These are phyloP conservation scores for Mycena galericulata DNA, from an alignment of 768 basidiomycete genomes.

Conservation along the genomic window DNA sequence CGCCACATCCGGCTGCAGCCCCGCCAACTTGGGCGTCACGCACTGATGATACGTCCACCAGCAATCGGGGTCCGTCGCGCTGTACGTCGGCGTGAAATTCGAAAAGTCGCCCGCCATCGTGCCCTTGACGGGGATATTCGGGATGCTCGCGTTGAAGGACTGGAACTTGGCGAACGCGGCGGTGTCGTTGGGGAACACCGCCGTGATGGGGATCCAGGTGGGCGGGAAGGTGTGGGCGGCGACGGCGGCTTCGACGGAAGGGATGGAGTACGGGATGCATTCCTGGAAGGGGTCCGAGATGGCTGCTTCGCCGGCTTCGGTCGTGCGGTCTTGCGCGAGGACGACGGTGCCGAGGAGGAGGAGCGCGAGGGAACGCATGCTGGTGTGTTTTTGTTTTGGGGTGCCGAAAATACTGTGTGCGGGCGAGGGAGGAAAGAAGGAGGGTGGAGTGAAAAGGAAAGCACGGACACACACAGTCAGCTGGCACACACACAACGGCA, in stretches of 20 bases:
- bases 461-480: no score
- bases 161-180: conserved; percentile 19
- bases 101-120: conserved; percentile 9
- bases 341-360: not conserved
- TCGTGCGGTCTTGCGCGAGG: conserved; percentile 11
- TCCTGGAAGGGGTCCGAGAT: conserved; percentile 11
- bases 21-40: conserved; percentile 46
- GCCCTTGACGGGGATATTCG: conserved; percentile 18
- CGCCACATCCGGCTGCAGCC: conserved; percentile 44
- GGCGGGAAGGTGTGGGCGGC: conserved; percentile 13
- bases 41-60: conserved; percentile 49
- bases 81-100: conserved; percentile 36
- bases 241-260: conserved; percentile 12
- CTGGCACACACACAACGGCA: no score
- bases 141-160: conserved; percentile 16
- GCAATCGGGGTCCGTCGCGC: conserved; percentile 48
- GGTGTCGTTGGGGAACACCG: conserved; percentile 14
- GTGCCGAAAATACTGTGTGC: no score
- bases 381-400: no score
- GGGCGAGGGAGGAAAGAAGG: no score
- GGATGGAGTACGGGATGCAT: conserved; percentile 21
- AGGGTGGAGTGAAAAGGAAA: no score
- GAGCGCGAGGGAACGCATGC: not conserved
- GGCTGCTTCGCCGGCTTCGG: conserved; percentile 12
- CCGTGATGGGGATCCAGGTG: conserved; percentile 10